Evolutionary conservation across 371 early-diverging fungal species (phyloP).

Genomic region (Capillidium heterosporum): DNA sequence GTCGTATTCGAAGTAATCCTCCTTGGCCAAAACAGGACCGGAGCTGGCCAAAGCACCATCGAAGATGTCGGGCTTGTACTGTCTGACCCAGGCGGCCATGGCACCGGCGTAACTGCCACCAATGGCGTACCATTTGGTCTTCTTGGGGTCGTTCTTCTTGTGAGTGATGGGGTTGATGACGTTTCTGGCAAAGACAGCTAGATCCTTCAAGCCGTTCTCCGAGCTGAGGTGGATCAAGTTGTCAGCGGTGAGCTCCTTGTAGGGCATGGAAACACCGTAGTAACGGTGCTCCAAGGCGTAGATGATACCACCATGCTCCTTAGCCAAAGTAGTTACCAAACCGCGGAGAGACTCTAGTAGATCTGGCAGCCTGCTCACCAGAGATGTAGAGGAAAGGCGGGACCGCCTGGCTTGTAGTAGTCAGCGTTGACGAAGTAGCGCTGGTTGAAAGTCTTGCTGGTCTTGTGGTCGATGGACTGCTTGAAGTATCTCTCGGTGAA

Average conservation of each 20-base stretch:
- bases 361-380: constrained; percentile 20
- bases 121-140: constrained; percentile 35
- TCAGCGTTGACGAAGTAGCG: constrained; percentile 35
- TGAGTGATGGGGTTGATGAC: not conserved
- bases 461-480: constrained; percentile 34
- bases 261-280: constrained; percentile 1
- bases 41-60: constrained; percentile 53
- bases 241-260: constrained; percentile 6
- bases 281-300: not conserved
- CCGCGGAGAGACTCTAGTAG: constrained; percentile 10
- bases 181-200: constrained; percentile 31
- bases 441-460: constrained; percentile 26
- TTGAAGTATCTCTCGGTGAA: constrained; percentile 14
- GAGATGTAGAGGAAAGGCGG: constrained; percentile 26
- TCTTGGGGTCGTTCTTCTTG: not conserved
- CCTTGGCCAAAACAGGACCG: constrained; percentile 33
- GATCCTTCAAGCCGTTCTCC: constrained; percentile 39
- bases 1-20: constrained; percentile 41
- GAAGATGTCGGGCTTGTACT: constrained; percentile 38
- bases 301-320: not conserved
- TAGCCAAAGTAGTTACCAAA: constrained; percentile 13
- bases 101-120: constrained; percentile 59
- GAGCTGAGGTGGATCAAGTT: constrained; percentile 25
- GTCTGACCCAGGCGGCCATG: constrained; percentile 48
- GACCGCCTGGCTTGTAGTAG: constrained; percentile 42